Evolutionary conservation across 768 basidiomycete species (phyloP), one percentile per base, ranked within the genome.

Genomic region (Rhodotorula kratochvilovae): DNA sequence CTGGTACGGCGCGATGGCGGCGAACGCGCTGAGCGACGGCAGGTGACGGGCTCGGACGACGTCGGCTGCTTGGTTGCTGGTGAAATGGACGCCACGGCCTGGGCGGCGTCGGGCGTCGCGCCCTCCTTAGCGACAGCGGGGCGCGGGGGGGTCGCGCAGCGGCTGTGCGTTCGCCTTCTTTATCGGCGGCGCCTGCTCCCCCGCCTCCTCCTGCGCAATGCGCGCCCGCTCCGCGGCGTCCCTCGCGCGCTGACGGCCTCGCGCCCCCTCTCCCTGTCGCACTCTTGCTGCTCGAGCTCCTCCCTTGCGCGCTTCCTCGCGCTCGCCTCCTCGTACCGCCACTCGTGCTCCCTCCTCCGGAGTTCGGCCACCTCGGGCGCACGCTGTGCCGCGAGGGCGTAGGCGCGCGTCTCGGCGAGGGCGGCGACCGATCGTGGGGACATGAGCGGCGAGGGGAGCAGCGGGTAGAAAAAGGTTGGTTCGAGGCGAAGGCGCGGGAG

Each of bases 1-100:
- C 16, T 46, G 54, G 63, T 71, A 61, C 29, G 64, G 64, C 56
- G 57, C 63, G 45, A 66, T 63, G 5, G 60, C 35, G 21, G 61
- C 54, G 59, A 51, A 48, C 19, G 56, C 21, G 46, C 39, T 27
- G 8, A 39, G 6, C 39, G 39, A 13, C 39, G 39, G 39, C 39
- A 39, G 39, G 39, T 39, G 39, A 39, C 6, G 39, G 39, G 39
- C 39, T 39, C 8, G 8, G 39, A 13, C 39, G 39, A 39, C 39
- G n/a, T n/a, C n/a, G n/a, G n/a, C n/a, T n/a, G n/a, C n/a, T n/a
- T n/a, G n/a, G n/a, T n/a, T n/a, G n/a, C n/a, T n/a, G n/a, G n/a
- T n/a, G n/a, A n/a, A n/a, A n/a, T n/a, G 42, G 45, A 46, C 12
- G 4, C 21, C 17, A 5, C 15, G 8, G 45, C 17, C 45, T 46